phyloP scores from a whole-genome alignment of 2,329 filamentous ascomycete genomes.

The Colletotrichum lini region DNA sequence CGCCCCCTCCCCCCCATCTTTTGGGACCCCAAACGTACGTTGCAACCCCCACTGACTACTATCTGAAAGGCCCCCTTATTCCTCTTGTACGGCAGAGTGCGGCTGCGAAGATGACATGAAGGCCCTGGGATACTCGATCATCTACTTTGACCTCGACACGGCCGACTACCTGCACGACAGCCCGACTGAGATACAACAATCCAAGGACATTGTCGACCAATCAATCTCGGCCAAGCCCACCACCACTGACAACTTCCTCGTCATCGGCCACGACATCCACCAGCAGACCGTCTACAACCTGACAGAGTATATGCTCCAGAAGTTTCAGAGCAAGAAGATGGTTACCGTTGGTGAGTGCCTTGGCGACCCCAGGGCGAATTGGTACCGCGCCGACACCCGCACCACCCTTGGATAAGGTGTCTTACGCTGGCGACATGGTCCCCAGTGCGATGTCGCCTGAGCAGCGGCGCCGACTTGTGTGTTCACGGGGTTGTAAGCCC shows the following conservation, averaged over 20 bases:
- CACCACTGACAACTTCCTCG: constrained; percentile 44
- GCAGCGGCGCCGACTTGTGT: too few relatives aligned
- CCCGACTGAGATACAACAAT: constrained; percentile 50
- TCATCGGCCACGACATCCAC: constrained; percentile 59
- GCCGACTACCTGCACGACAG: constrained; percentile 53
- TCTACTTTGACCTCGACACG: constrained; percentile 56
- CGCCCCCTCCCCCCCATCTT: background rate
- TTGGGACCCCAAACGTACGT: background rate
- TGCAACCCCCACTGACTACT: background rate
- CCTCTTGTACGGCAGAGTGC: constrained; percentile 55
- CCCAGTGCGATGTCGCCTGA: background rate
- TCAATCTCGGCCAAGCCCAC: constrained; percentile 49
- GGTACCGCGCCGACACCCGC: constrained; percentile 57
- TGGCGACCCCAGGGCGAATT: constrained; percentile 60
- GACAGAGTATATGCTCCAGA: constrained; percentile 53
- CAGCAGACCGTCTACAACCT: constrained; percentile 57
- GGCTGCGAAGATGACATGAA: constrained; percentile 40
- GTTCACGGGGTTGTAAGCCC: too few relatives aligned
- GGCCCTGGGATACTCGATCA: constrained; percentile 53
- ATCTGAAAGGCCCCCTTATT: constrained; percentile 55
- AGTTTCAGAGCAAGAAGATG: constrained; percentile 55
- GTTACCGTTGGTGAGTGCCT: constrained; percentile 67
- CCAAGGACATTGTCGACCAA: constrained; percentile 54
- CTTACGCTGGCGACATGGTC: background rate
- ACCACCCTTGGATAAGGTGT: constrained; percentile 24